phyloP scores from a whole-genome alignment of 2,329 filamentous ascomycete genomes.

The Helotiales sp. region DNA sequence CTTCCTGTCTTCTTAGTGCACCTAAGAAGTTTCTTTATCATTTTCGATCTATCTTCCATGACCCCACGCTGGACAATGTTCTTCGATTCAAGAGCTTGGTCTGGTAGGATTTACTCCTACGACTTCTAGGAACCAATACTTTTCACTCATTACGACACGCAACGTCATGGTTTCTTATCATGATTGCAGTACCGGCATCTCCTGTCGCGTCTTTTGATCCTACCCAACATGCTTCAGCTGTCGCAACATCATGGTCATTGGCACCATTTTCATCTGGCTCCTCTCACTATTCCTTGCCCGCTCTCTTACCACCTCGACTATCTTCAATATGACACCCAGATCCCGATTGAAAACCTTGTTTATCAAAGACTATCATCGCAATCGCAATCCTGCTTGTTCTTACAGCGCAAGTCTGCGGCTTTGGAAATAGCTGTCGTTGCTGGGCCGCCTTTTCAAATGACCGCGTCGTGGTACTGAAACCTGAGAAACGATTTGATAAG shows the following conservation, averaged over 20 bases:
- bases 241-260: neutral
- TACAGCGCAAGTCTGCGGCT: neutral
- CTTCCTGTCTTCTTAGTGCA: neutral
- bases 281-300: neutral
- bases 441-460: neutral
- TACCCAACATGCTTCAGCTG: conserved; percentile 1
- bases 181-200: neutral
- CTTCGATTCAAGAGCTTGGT: neutral
- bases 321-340: neutral
- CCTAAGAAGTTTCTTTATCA: neutral
- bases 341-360: neutral
- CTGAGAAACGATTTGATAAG: neutral
- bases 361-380: neutral
- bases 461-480: neutral
- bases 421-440: neutral
- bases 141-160: neutral
- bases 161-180: neutral
- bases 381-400: neutral
- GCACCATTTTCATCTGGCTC: neutral
- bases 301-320: neutral
- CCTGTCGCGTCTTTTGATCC: neutral
- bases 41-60: no score
- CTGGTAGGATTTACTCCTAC: neutral
- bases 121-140: neutral
- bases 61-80: neutral